These are phyloP conservation scores for Hyaloscypha variabilis DNA, from an alignment of 495 filamentous ascomycete genomes.

Conservation along the genomic window DNA sequence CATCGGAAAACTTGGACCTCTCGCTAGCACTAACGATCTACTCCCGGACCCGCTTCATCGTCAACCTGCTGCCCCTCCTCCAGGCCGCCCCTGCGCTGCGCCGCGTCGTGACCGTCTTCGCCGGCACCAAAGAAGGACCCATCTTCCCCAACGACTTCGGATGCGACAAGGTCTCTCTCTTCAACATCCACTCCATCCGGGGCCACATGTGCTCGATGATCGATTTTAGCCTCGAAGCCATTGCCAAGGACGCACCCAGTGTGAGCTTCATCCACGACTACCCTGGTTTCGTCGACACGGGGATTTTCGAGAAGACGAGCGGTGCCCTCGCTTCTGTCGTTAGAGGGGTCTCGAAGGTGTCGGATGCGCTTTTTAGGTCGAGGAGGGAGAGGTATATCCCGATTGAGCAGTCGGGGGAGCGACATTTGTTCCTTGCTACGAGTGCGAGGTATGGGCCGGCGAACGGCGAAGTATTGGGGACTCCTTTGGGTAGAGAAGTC, in stretches of 20 bases:
- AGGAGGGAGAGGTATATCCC: no score
- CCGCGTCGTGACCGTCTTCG: slow-evolving; percentile 62
- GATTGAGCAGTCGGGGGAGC: slow-evolving; percentile 53
- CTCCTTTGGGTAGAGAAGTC: slow-evolving; percentile 43
- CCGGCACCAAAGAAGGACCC: slow-evolving; percentile 53
- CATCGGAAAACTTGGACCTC: slow-evolving; percentile 58
- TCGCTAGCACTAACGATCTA: slow-evolving; percentile 60
- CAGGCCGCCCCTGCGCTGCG: slow-evolving; percentile 45
- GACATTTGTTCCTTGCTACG: slow-evolving; percentile 57
- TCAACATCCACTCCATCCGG: slow-evolving; percentile 34
- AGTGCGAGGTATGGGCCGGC: slow-evolving; percentile 46
- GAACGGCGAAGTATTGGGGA: slow-evolving; percentile 30
- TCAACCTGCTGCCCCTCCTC: slow-evolving; percentile 65
- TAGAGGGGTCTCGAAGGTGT: no score
- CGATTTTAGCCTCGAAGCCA: slow-evolving; percentile 51
- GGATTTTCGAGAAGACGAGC: slow-evolving; percentile 5
- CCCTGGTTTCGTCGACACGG: slow-evolving; percentile 55
- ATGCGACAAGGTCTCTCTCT: no score
- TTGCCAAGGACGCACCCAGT: slow-evolving; percentile 48
- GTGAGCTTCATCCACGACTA: slow-evolving; percentile 62
- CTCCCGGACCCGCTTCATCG: slow-evolving; percentile 62
- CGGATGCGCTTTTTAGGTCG: no score
- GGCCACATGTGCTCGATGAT: slow-evolving; percentile 52
- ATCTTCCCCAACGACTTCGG: slow-evolving; percentile 53
- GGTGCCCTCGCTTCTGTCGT: slow-evolving; percentile 30